These are phyloP conservation scores for Nothopassalora personata DNA, from an alignment of 2,329 filamentous ascomycete genomes.

Conservation along the genomic window DNA sequence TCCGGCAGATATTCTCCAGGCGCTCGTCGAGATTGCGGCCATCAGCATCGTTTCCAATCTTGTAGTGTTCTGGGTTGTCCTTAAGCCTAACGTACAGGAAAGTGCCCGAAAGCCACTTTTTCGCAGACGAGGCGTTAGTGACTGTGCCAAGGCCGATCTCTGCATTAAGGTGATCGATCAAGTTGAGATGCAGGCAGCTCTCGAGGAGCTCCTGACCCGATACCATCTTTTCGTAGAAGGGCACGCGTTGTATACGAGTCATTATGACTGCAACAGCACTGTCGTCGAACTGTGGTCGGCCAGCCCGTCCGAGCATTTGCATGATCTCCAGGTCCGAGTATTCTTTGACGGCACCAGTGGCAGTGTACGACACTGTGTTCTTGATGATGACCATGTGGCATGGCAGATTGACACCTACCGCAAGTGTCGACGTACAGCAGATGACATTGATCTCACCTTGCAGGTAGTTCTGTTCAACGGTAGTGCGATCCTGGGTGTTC, in stretches of 20 bases:
- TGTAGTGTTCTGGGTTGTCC: constrained; percentile 66
- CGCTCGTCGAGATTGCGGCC: constrained; percentile 54
- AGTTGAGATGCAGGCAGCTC: constrained; percentile 62
- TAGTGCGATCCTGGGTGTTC: constrained; percentile 56
- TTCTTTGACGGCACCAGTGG: constrained; percentile 51
- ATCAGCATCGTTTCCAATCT: constrained; percentile 51
- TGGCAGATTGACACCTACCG: constrained; percentile 77
- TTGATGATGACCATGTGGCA: constrained; percentile 63
- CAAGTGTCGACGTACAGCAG: constrained; percentile 80
- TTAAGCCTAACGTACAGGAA: constrained; percentile 72
- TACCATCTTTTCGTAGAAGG: constrained; percentile 66
- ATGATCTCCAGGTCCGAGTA: constrained; percentile 80
- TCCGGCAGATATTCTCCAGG: constrained; percentile 65
- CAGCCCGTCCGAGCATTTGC: constrained; percentile 85
- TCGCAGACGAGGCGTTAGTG: constrained; percentile 58
- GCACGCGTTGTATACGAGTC: constrained; percentile 60
- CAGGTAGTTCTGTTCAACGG: constrained; percentile 64
- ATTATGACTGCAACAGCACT: constrained; percentile 74
- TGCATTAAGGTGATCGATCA: constrained; percentile 80
- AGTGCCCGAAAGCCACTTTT: constrained; percentile 68
- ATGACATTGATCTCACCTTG: constrained; percentile 71
- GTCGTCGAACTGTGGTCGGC: constrained; percentile 75
- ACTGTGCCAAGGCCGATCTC: constrained; percentile 75
- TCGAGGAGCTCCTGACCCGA: constrained; percentile 69
- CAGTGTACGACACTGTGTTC: constrained; percentile 63